Evolutionary conservation across 2,329 filamentous ascomycete species (phyloP), one percentile per base, ranked within the genome.

Genomic region (Trichoderma harzianum): DNA sequence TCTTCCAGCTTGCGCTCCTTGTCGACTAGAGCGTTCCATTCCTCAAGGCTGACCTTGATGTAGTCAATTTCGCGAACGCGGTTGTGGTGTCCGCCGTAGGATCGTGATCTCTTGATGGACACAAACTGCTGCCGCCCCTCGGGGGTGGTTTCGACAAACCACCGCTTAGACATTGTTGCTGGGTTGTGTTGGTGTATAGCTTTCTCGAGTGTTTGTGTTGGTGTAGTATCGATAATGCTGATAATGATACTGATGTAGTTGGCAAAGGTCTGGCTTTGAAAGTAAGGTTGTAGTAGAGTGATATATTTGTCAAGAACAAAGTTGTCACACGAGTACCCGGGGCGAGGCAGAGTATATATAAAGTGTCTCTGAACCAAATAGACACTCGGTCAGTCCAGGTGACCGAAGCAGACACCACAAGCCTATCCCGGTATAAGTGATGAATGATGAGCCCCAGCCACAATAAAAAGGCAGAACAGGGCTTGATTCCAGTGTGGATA

Each of bases 41-140:
- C 80, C 2, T 82, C 80, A 12, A 78, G 76, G 64, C 76, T 77
- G 72, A 83, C 78, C 34, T 77, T 80, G 73, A 79, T 80, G 73
- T 80, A 80, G 68, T 82, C 80, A 73, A 78, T 76, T 72, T 79
- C 76, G 68, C 76, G 78, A 71, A 78, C 75, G 64, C 79, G 78
- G 61, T 78, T 77, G 67, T 78, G 77, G 60, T 78, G 76, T 51
- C 81, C 76, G 58, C 73, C 70, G 24, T 82, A 79, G 3, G 82
- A 82, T 70, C 78, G 79, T 21, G 82, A 82, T 69, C 81, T 80
- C 75, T 83, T 83, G 78, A 84, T 74, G 57, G 79, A 77, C 28
- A 84, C 81, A 69, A 81, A 81, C 71, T 82, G 81, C 34, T 77
- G 76, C 43, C 76, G 78, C 21, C 81, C 82, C 14, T 78, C 76